phyloP scores from a whole-genome alignment of 1,139 yeast species.

The Geotrichum citri-aurantii region DNA sequence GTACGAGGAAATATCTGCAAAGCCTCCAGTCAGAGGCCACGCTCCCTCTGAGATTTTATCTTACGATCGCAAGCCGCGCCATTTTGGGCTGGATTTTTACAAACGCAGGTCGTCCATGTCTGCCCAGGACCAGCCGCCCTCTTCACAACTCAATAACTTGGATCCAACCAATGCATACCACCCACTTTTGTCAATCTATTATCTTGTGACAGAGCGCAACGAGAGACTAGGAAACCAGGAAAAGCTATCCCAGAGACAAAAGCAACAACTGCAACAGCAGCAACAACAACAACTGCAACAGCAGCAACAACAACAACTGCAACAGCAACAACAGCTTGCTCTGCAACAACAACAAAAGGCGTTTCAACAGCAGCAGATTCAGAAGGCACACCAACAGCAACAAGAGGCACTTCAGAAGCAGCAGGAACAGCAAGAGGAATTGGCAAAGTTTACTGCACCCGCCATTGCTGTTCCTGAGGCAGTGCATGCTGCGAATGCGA shows the following conservation, averaged over 20 bases:
- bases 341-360: constrained; percentile 6
- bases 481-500: constrained; percentile 13
- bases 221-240: constrained; percentile 37
- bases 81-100: constrained; percentile 29
- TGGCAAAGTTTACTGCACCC: constrained; percentile 15
- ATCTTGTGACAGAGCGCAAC: constrained; percentile 77
- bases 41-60: neutral
- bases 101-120: constrained; percentile 16
- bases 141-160: constrained; percentile 28
- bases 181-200: constrained; percentile 82
- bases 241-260: constrained; percentile 23
- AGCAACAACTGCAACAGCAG: constrained; percentile 17
- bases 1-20: constrained; percentile 14
- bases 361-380: constrained; percentile 19
- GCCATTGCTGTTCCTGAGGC: constrained; percentile 19
- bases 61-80: constrained; percentile 16
- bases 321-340: constrained; percentile 16
- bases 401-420: constrained; percentile 5
- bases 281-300: constrained; percentile 14
- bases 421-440: constrained; percentile 5
- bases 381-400: constrained; percentile 20
- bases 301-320: constrained; percentile 17
- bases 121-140: constrained; percentile 1
- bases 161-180: constrained; percentile 91
- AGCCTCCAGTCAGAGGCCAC: constrained; percentile 4